phyloP scores from a whole-genome alignment of 768 basidiomycete genomes.

The Amanita muscaria region DNA sequence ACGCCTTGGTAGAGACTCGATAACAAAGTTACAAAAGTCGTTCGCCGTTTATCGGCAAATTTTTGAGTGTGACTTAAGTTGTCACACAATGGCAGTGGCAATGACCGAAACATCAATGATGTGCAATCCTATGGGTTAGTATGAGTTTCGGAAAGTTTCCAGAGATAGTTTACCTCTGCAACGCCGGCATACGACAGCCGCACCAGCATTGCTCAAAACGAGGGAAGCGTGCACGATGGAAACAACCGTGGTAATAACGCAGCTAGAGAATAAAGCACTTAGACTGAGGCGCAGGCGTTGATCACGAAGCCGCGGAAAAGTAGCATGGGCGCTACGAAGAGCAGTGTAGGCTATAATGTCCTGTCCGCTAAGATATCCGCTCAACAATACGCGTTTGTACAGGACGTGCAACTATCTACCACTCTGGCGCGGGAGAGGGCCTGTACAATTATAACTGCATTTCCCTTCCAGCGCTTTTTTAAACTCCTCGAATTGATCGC shows the following conservation, averaged over 20 bases:
- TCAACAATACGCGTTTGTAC: too few relatives aligned
- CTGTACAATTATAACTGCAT: too few relatives aligned
- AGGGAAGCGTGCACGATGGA: constrained; percentile 36
- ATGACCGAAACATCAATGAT: constrained; percentile 31
- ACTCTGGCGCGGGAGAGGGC: too few relatives aligned
- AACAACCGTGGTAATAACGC: constrained; percentile 38
- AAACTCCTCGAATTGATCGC: too few relatives aligned
- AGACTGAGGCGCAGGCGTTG: constrained; percentile 29
- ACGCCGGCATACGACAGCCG: constrained; percentile 29
- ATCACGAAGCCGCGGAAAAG: constrained; percentile 35
- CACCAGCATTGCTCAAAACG: constrained; percentile 24
- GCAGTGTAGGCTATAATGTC: too few relatives aligned
- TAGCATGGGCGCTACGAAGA: constrained; percentile 36
- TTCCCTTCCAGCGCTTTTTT: too few relatives aligned
- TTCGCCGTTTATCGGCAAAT: too few relatives aligned
- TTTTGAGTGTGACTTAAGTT: too few relatives aligned
- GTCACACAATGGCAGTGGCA: constrained; percentile 6
- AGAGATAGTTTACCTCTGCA: constrained; percentile 29
- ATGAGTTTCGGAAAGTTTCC: not conserved
- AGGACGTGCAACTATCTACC: too few relatives aligned
- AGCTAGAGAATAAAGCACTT: constrained; percentile 45
- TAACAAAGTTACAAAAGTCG: too few relatives aligned
- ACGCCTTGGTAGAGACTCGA: too few relatives aligned
- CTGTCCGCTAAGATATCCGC: constrained; percentile 40
- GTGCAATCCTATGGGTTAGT: constrained; percentile 22